Evolutionary conservation across 148 eudicot species (phyloP), one percentile per base, ranked within the genome.

Genomic region (Silene uniflora): DNA sequence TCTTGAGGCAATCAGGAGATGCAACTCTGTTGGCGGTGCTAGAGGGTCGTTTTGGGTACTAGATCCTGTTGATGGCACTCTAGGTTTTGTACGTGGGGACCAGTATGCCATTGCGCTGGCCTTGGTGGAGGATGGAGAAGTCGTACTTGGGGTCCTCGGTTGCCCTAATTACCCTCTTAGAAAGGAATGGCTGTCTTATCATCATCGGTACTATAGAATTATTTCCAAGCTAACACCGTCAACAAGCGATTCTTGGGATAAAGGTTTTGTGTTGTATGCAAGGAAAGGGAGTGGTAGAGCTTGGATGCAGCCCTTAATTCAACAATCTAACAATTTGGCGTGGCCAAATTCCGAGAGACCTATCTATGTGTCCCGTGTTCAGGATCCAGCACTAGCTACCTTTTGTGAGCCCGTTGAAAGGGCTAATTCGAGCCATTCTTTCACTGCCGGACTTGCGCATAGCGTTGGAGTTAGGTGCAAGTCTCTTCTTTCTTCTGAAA

Each of bases 1-100:
- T 61, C 83, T 93, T 54, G 87, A 90, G 42, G 93, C 98, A 18
- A 93, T 93, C 69, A 83, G 85, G 64, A 87, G 81, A 49, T 93
- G 98, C 84, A 91, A 83, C 77, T 93, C 97, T 27, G 68, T 52
- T 24, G 98, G 98, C 46, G 98, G 98, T 7, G 84, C 86, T 61
- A 71, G 47, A 4, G 98, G 97, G 59, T 82, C 83, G 83, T 88
- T 87, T 79, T 93, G 98, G 98, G 97, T 90, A 47, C 88, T 93
- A 67, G 98, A 93, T 72, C 98, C 97, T 23, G 95, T 93, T 74
- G 98, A 93, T 77, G 98, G 98, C 52, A 93, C 98, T 11, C 73
- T 93, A 35, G 98, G 97, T 10, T 93, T 93, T 78, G 91, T 93
- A 22, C 98, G 93, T 46, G 97, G 98, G 62, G 88, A 88, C 71